Evolutionary conservation across 2,329 filamentous ascomycete species (phyloP).

Genomic region (Colletotrichum tabaci): DNA sequence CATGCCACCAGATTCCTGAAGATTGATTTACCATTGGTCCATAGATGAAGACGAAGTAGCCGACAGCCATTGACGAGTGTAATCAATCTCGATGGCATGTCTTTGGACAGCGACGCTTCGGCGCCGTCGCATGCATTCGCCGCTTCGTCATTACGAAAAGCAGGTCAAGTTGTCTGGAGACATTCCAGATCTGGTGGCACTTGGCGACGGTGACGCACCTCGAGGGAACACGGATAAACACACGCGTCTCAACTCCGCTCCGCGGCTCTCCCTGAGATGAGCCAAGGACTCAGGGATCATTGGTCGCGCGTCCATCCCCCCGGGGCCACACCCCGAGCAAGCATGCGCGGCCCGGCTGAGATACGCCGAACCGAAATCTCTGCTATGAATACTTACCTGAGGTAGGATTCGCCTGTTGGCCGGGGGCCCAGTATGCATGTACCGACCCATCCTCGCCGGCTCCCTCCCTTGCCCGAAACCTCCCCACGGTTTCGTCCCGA

Average conservation of each 20-base stretch:
- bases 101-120: too few species aligned
- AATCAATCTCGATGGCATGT: too few species aligned
- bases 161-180: too few species aligned
- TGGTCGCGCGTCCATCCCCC: slow-evolving; percentile 5
- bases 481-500: not conserved
- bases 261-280: not conserved
- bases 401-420: not conserved
- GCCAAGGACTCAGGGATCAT: not conserved
- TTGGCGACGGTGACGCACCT: not conserved
- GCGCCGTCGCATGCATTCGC: not conserved
- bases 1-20: too few species aligned
- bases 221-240: not conserved
- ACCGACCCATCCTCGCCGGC: not conserved
- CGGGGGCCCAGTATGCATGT: not conserved
- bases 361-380: not conserved
- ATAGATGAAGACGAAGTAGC: too few species aligned
- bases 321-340: not conserved
- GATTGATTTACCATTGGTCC: too few species aligned
- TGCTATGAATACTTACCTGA: not conserved
- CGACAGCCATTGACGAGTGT: too few species aligned
- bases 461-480: not conserved
- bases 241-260: slow-evolving; percentile 17
- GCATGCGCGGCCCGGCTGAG: not conserved
- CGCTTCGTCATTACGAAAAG: not conserved
- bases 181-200: not conserved